Base-by-base conservation (phyloP, 768 basidiomycete species). In the Lepiota brunneoincarnata region DNA sequence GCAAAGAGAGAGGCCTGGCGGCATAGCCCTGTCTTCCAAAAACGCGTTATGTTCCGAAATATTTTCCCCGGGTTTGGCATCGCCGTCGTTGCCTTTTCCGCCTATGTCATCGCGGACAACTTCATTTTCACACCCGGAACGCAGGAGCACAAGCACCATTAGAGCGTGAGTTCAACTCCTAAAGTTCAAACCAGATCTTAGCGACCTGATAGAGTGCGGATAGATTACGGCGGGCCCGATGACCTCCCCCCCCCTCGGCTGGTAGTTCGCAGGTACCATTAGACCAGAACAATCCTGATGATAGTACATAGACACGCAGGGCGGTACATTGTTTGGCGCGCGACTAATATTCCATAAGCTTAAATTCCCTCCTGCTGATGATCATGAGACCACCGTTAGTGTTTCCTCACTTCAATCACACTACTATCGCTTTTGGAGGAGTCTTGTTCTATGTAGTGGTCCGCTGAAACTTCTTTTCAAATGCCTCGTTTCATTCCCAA, bases 31-130 rank as follows among this genome's bases (percentile, higher is more conserved):
- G 82, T 95, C 51, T 97, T 97, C 76, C 80, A 84, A 57, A 89
- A 87, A 61, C 83, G 86, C 38, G 80, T 82, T 61, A 94, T 94
- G 91, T 87, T 98, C 75, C 76, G 87, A 63, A 93, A 82, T 75
- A 68, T 96, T 59, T 94, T 98, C 70, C 96, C 96, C 31, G 96
- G 96, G 36, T 90, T 98, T 64, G 95, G 94, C 43, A 92, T 93
- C 53, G 96, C 91, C 34, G 79, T 93, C 46, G 91, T 87, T 49
- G 91, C 93, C 1, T 98, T 98, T 75, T 87, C 91, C 28, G 86
- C 82, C 54, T 98, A 98, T 63, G 93, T 98, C 28, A 70, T 91
- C 31, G 89, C 77, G 24, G 95, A 97, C 70, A 93, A 92, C 66
- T 54, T 88, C 26, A 79, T 60, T 63, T 72, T 46, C 80, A 75